Percentiles rank a stretch among this genome's conserved stretches.
Conservation (phyloP, 176 grass and related monocot species). For the Bolboschoenus planiculmis region DNA sequence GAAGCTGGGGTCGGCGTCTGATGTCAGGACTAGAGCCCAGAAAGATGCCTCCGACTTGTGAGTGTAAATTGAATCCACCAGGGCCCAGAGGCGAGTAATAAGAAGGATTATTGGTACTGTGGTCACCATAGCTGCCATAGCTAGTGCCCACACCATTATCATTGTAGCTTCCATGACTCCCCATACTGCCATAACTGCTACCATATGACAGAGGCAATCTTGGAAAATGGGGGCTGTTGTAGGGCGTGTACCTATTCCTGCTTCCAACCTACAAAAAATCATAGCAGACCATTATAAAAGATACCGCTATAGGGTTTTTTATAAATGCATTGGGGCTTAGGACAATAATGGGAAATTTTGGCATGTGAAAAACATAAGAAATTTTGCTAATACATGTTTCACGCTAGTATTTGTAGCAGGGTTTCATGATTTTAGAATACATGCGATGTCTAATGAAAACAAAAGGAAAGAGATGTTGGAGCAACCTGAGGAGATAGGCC, state of each 20-base stretch:
- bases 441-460: background rate
- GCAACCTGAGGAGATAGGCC: slow-evolving; percentile 95
- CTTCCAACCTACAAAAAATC: slow-evolving; percentile 57
- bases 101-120: slow-evolving; percentile 36
- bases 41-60: slow-evolving; percentile 69
- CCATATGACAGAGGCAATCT: slow-evolving; percentile 71
- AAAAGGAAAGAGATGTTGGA: slow-evolving; percentile 1
- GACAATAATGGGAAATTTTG: background rate
- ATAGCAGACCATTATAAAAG: background rate
- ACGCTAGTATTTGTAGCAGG: background rate
- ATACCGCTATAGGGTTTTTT: background rate
- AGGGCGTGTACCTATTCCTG: slow-evolving; percentile 43
- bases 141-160: slow-evolving; percentile 57
- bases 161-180: slow-evolving; percentile 76
- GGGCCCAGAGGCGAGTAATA: slow-evolving; percentile 65
- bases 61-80: slow-evolving; percentile 66
- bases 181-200: slow-evolving; percentile 81
- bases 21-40: slow-evolving; percentile 82
- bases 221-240: slow-evolving; percentile 48
- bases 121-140: slow-evolving; percentile 82
- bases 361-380: background rate
- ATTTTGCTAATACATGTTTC: background rate
- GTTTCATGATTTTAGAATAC: background rate
- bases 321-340: background rate
- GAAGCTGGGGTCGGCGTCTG: slow-evolving; percentile 57